These are phyloP conservation scores for Akanthomyces uredinophilus DNA, from an alignment of 2,329 filamentous ascomycete genomes.

Conservation along the genomic window DNA sequence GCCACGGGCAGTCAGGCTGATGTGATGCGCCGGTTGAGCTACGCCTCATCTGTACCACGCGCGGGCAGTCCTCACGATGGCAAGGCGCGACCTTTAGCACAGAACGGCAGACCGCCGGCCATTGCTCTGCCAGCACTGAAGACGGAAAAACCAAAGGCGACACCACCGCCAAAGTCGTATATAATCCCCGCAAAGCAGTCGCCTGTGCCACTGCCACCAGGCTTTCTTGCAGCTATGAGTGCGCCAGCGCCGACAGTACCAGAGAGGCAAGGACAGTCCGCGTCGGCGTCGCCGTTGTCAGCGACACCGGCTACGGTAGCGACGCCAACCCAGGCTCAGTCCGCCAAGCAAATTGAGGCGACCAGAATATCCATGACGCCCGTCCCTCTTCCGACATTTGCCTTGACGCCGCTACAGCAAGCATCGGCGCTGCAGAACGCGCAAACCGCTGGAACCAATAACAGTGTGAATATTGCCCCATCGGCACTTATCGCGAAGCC, in stretches of 20 bases:
- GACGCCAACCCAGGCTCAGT: background rate
- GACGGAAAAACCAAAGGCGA: constrained; percentile 22
- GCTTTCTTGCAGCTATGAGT: constrained; percentile 38
- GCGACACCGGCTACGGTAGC: background rate
- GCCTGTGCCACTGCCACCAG: constrained; percentile 39
- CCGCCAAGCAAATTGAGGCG: background rate
- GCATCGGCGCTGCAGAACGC: background rate
- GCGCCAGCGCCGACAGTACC: constrained; percentile 22
- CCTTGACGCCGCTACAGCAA: constrained; percentile 7
- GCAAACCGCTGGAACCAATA: background rate
- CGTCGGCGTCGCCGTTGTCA: background rate
- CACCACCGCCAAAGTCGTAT: constrained; percentile 24
- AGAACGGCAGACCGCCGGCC: constrained; percentile 12
- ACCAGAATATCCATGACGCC: constrained; percentile 26
- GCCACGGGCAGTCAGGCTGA: constrained; percentile 22
- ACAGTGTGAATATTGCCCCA: background rate
- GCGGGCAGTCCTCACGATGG: background rate
- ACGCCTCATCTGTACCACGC: background rate
- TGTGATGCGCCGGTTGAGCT: constrained; percentile 17
- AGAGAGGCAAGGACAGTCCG: constrained; percentile 14
- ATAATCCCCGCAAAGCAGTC: constrained; percentile 38
- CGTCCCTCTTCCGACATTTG: constrained; percentile 26
- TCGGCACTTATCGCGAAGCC: no score
- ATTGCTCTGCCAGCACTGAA: constrained; percentile 14
- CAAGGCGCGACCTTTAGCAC: background rate